These are phyloP conservation scores for Penicillium psychrosexuale DNA, from an alignment of 2,329 filamentous ascomycete species.

Conservation along the genomic window DNA sequence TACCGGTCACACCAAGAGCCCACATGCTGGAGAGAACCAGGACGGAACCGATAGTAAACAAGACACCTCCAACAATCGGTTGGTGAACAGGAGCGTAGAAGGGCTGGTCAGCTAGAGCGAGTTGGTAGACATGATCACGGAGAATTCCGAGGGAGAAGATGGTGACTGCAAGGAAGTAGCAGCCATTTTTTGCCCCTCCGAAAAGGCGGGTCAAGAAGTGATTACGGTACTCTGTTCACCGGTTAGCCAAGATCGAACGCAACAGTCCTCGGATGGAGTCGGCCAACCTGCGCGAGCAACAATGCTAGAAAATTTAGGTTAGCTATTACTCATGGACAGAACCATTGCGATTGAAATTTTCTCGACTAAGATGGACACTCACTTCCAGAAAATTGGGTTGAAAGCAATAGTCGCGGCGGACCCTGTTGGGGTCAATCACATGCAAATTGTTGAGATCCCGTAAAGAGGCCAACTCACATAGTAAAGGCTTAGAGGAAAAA, in stretches of 20 bases:
- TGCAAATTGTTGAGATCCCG: constrained; percentile 23
- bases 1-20: constrained; percentile 89
- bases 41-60: constrained; percentile 73
- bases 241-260: constrained; percentile 12
- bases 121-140: constrained; percentile 83
- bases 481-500: constrained; percentile 63
- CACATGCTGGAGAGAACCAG: constrained; percentile 88
- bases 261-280: constrained; percentile 12
- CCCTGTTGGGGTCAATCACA: constrained; percentile 54
- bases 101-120: constrained; percentile 72
- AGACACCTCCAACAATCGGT: constrained; percentile 63
- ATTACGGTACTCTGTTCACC: constrained; percentile 75
- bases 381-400: constrained; percentile 99
- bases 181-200: constrained; percentile 72
- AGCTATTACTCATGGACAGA: constrained; percentile 9
- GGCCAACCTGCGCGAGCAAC: constrained; percentile 72
- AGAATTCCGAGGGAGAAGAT: constrained; percentile 92
- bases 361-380: constrained; percentile 43
- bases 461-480: constrained; percentile 52
- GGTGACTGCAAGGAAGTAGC: constrained; percentile 80
- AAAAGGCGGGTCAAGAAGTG: constrained; percentile 86
- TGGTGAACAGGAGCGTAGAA: constrained; percentile 68
- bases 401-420: constrained; percentile 80
- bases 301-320: constrained; percentile 54
- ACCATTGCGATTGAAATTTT: neutral